Evolutionary conservation across 495 filamentous ascomycete species (phyloP).

Genomic region (Xylaria scruposa): DNA sequence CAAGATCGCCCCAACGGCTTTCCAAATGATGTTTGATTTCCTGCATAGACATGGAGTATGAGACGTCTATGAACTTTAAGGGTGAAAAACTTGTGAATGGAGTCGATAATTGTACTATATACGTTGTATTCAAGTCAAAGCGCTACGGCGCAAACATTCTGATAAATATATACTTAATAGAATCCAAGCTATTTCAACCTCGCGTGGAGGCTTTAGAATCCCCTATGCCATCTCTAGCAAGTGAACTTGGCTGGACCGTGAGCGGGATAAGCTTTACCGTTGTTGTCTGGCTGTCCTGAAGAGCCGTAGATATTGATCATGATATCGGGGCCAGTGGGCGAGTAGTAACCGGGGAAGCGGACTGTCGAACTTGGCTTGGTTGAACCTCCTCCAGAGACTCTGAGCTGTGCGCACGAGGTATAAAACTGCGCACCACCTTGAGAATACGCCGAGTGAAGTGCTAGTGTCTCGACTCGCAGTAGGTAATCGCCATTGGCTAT

Average conservation of each 20-base stretch:
- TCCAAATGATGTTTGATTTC: conserved; percentile 33
- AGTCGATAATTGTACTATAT: background rate
- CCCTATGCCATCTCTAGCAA: background rate
- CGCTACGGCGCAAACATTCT: background rate
- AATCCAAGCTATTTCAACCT: background rate
- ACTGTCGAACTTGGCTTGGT: conserved; percentile 2
- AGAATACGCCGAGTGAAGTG: conserved; percentile 52
- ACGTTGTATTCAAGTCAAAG: background rate
- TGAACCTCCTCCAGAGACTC: conserved; percentile 7
- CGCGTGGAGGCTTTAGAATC: background rate
- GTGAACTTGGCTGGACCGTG: background rate
- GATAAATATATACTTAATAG: background rate
- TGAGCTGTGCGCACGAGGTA: conserved; percentile 50
- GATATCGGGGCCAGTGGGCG: background rate
- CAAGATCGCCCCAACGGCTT: conserved; percentile 36
- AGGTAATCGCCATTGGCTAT: conserved; percentile 57
- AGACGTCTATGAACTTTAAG: background rate
- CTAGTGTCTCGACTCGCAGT: conserved; percentile 59
- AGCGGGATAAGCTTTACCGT: background rate
- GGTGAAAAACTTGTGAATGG: background rate
- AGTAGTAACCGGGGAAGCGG: conserved; percentile 1
- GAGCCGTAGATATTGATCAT: background rate
- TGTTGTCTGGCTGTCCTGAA: background rate
- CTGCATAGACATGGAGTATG: background rate
- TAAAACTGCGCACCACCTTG: conserved; percentile 59